Percentiles rank a stretch among this genome's conserved stretches.
Conservation (phyloP, 345 rosid species). For the Sapria himalayana region DNA sequence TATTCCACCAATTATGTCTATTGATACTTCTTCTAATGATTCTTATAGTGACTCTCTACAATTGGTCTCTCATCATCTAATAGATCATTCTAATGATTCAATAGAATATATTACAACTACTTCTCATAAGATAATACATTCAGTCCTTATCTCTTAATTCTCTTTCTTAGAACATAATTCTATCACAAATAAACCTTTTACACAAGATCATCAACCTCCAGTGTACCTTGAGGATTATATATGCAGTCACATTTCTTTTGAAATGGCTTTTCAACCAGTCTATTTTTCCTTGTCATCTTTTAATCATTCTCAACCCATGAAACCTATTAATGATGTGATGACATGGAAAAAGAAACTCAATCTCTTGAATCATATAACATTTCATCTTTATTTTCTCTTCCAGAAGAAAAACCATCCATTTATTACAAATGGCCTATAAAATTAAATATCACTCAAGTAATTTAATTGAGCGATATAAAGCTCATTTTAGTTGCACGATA, state of each 20-base stretch:
- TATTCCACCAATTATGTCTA: background rate
- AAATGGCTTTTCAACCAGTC: background rate
- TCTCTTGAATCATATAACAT: no score
- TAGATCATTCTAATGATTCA: background rate
- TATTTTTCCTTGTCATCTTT: background rate
- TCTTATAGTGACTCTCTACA: no score
- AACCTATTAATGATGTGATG: background rate
- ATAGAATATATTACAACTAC: rapidly evolving
- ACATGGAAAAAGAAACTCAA: background rate
- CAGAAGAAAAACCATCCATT: no score
- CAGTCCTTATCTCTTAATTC: background rate
- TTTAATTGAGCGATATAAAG: no score
- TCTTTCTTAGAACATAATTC: background rate
- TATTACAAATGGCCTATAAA: no score
- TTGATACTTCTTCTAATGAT: background rate
- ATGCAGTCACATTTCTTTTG: background rate
- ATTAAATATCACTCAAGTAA: no score
- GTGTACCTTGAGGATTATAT: background rate
- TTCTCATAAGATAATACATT: background rate
- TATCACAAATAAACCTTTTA: no score
- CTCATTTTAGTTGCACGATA: no score
- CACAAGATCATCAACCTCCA: background rate
- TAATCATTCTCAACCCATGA: background rate
- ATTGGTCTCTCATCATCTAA: background rate
- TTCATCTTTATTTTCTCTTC: no score